Percentiles rank a stretch among this genome's conserved stretches.
These are phyloP conservation scores for Boletus fagicola DNA, from an alignment of 768 basidiomycete genomes.

Conservation along the genomic window DNA sequence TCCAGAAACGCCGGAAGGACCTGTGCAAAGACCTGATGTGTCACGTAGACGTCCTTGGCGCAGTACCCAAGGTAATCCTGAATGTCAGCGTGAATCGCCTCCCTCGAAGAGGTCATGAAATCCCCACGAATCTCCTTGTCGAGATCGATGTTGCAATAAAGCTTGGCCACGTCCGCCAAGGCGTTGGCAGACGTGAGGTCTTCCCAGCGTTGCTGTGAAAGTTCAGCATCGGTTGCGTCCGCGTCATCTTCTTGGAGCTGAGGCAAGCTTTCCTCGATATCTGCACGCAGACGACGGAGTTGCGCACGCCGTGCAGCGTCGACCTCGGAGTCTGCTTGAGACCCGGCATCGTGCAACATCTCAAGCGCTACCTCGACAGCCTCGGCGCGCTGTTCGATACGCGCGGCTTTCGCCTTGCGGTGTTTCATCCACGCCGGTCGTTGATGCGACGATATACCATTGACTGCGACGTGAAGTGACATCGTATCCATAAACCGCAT, in stretches of 20 bases:
- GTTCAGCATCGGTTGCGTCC: slow-evolving; percentile 43
- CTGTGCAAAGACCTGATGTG: slow-evolving; percentile 73
- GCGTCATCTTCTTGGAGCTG: slow-evolving; percentile 34
- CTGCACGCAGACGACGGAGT: slow-evolving; percentile 38
- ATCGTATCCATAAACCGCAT: slow-evolving; percentile 93
- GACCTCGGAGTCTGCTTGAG: slow-evolving; percentile 37
- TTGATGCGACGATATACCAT: slow-evolving; percentile 93
- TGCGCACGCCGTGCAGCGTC: slow-evolving; percentile 38
- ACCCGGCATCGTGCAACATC: slow-evolving; percentile 44
- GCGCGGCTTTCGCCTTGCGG: slow-evolving; percentile 63
- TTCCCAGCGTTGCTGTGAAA: slow-evolving; percentile 75
- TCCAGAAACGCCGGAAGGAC: slow-evolving; percentile 79
- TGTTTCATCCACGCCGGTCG: slow-evolving; percentile 91
- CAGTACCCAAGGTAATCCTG: slow-evolving; percentile 83
- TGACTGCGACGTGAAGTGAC: slow-evolving; percentile 90
- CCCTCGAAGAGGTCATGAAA: slow-evolving; percentile 67
- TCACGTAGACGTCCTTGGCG: slow-evolving; percentile 78
- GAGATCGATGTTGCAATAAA: slow-evolving; percentile 81
- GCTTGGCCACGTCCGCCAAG: slow-evolving; percentile 84
- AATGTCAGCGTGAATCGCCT: slow-evolving; percentile 61
- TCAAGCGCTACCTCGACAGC: slow-evolving; percentile 61
- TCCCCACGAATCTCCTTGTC: slow-evolving; percentile 78
- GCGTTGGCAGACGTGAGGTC: slow-evolving; percentile 91
- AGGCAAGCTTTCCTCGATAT: slow-evolving; percentile 42
- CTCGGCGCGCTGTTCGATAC: slow-evolving; percentile 56